Percentiles rank a stretch among this genome's conserved stretches.
Conservation (phyloP, 495 filamentous ascomycete genomes). For the Elasticomyces elasticus region DNA sequence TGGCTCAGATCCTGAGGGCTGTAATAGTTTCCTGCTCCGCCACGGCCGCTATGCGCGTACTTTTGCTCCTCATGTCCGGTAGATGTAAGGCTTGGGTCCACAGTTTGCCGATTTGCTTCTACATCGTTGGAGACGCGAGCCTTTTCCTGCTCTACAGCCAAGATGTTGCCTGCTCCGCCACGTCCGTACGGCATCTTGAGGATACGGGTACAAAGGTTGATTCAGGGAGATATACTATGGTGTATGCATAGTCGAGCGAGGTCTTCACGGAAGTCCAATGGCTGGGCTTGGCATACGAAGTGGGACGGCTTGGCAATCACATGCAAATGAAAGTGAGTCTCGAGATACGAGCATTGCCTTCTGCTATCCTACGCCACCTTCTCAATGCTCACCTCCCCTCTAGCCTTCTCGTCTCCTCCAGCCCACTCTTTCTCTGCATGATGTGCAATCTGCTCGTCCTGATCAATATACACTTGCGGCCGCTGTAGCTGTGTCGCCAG, state of each 20-base stretch:
- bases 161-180: constrained; percentile 57
- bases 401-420: constrained; percentile 10
- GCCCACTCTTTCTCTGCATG: constrained; percentile 10
- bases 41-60: constrained; percentile 47
- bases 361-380: constrained; percentile 1
- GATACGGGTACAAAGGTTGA: too few species aligned
- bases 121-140: constrained; percentile 23
- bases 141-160: constrained; percentile 44
- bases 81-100: constrained; percentile 10
- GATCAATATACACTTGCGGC: constrained; percentile 26
- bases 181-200: constrained; percentile 32
- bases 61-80: constrained; percentile 15
- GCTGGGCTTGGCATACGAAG: too few species aligned
- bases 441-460: constrained; percentile 26
- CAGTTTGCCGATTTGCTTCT: constrained; percentile 28
- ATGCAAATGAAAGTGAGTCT: too few species aligned
- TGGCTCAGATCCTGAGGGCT: constrained; percentile 27
- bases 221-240: background rate
- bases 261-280: too few species aligned
- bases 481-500: constrained; percentile 24
- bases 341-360: too few species aligned
- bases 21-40: constrained; percentile 53
- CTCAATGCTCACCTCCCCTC: constrained; percentile 6
- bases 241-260: background rate
- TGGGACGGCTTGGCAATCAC: too few species aligned